Evolutionary conservation across 2,329 filamentous ascomycete species (phyloP), one percentile per base, ranked within the genome.

Genomic region (Aspergillus thermomutatus): DNA sequence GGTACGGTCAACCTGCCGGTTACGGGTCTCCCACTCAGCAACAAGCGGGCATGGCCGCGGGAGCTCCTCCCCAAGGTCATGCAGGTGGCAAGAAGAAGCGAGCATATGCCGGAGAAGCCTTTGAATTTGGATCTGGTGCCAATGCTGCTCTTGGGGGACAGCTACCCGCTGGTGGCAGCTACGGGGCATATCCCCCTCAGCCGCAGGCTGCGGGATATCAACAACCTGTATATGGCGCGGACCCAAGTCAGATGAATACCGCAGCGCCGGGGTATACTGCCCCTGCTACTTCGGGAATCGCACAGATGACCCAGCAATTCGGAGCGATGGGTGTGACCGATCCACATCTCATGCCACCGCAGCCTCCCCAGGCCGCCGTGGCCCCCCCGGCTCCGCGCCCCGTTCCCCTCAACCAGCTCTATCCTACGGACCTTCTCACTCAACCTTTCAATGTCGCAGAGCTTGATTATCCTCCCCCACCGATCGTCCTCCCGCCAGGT

Each of bases 401-500:
- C 45, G 72, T 77, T 60, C 76, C 79, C 49, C 79, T 96, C 65
- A 97, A 97, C 77, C 91, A 93, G 77, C 85, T 97, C 58, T 93
- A 94, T 73, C 90, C 92, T 19, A 93, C 92, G 46, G 94, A 99
- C 72, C 83, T 99, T 59, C 83, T 96, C 68, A 91, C 89, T 66
- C 91, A 96, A 76, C 92, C 93, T 26, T 96, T 99, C 79, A 93
- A 96, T 72, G 92, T 96, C 65, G 87, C 89, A 50, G 94, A 97
- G 79, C 79, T 99, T 62, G 93, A 97, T 67, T 83, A 92, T 59
- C 91, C 92, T 48, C 94, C 94, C 34, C 94, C 94, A 57, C 88
- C 91, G 17, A 95, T 96, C 68, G 86, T 96, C 66, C 81, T 99
- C 45, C 94, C 94, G 49, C 87, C 91, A 52, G 96, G 96, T 78